Percentiles rank a stretch among this genome's conserved stretches.
phyloP scores from a whole-genome alignment of 345 rosid genomes.

The Bruguiera gymnorhiza region DNA sequence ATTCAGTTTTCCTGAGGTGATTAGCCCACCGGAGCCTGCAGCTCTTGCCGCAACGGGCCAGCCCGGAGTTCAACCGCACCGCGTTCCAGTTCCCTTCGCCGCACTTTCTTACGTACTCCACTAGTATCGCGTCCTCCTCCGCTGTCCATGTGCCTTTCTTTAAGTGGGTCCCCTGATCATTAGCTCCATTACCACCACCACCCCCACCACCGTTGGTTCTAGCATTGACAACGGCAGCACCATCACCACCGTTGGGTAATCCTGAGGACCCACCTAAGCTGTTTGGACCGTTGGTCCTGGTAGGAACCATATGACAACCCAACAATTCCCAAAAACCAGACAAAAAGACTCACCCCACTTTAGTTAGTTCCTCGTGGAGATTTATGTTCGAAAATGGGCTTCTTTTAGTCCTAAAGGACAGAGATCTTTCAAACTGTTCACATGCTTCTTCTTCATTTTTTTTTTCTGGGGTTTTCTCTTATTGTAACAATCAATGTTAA shows the following conservation, averaged over 20 bases:
- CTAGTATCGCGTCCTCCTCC: slow-evolving; percentile 21
- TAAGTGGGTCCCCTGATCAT: background rate
- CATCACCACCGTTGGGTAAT: background rate
- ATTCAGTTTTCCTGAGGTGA: slow-evolving; percentile 15
- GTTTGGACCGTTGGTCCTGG: background rate
- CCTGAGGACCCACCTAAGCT: background rate
- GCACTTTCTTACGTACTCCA: slow-evolving; percentile 22
- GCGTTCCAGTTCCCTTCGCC: slow-evolving; percentile 33
- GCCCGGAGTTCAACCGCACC: slow-evolving; percentile 16
- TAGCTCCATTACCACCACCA: slow-evolving; percentile 1
- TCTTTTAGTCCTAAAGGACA: no score
- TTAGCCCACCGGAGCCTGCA: slow-evolving; percentile 29
- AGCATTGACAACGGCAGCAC: no score
- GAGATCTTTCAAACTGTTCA: no score
- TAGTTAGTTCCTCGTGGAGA: no score
- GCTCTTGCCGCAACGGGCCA: slow-evolving; percentile 25
- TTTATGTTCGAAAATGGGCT: no score
- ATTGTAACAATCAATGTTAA: background rate
- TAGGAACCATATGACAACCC: background rate
- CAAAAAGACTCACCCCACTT: no score
- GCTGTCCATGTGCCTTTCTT: slow-evolving; percentile 32
- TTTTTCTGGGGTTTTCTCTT: no score
- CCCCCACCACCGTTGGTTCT: no score
- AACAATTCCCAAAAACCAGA: background rate
- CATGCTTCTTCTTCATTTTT: no score